Percentiles rank a stretch among this genome's conserved stretches.
phyloP scores from a whole-genome alignment of 2,329 filamentous ascomycete species.

The Hypoxylon sp. region DNA sequence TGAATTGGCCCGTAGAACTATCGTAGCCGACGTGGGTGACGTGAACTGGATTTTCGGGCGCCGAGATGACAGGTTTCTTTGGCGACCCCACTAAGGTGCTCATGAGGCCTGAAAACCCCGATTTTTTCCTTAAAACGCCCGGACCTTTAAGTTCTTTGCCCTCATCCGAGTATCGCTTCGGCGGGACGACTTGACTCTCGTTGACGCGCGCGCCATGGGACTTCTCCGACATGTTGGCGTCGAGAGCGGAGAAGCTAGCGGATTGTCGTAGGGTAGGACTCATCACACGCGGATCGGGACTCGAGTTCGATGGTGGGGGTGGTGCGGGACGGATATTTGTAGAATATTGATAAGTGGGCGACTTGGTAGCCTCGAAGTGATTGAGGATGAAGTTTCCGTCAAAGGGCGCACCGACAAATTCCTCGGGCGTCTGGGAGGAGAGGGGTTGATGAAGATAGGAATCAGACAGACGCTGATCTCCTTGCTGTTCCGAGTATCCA shows the following conservation, averaged over 20 bases:
- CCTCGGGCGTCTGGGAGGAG: slow-evolving; percentile 64
- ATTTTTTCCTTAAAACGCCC: slow-evolving; percentile 80
- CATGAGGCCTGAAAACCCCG: slow-evolving; percentile 88
- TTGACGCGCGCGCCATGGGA: slow-evolving; percentile 55
- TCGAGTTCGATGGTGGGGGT: slow-evolving; percentile 58
- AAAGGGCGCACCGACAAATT: slow-evolving; percentile 74
- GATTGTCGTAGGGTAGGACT: slow-evolving; percentile 73
- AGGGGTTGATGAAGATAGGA: slow-evolving; percentile 56
- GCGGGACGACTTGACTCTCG: slow-evolving; percentile 63
- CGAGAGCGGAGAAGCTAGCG: slow-evolving; percentile 70
- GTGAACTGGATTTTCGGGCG: slow-evolving; percentile 96
- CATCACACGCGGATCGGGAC: slow-evolving; percentile 65
- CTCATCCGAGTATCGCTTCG: slow-evolving; percentile 86
- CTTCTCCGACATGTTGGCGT: slow-evolving; percentile 63
- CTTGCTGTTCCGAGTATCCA: slow-evolving; percentile 26
- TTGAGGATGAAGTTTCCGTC: slow-evolving; percentile 72
- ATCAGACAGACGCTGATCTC: slow-evolving; percentile 52
- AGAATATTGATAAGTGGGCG: slow-evolving; percentile 52
- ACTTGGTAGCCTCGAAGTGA: slow-evolving; percentile 68
- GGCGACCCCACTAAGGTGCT: slow-evolving; percentile 86
- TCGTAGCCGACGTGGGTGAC: slow-evolving; percentile 98
- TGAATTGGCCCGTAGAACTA: slow-evolving; percentile 95
- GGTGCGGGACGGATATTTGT: slow-evolving; percentile 49
- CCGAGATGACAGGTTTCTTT: slow-evolving; percentile 94
- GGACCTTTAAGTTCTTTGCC: slow-evolving; percentile 71